Evolutionary conservation across 1,284 basidiomycete genomes (phyloP), one percentile per base, ranked within the genome.

Genomic region (Leccinum subfulvum): DNA sequence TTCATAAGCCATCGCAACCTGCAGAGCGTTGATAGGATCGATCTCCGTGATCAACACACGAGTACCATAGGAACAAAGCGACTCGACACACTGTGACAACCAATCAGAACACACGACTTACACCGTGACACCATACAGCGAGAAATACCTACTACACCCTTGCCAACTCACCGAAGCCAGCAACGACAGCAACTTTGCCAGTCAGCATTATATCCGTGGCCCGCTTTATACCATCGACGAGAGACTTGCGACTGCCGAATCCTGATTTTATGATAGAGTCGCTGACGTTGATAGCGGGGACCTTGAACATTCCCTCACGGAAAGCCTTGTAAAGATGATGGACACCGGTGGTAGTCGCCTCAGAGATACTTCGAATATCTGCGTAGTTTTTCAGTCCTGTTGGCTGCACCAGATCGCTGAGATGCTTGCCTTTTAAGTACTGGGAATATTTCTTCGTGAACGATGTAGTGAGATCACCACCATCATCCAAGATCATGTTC

Each of bases 241-340:
- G 92, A 58, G 97, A 99, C 82, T 99, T 97, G 75, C 97, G 94
- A 84, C 97, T 92, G 80, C 92, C 91, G 77, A 99, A 99, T 85
- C 99, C 99, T 77, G 95, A 98, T 84, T 99, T 99, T 73, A 97
- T 99, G 75, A 99, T 97, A 28, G 97, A 98, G 83, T 98, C 95
- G 79, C 97, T 97, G 78, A 99, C 97, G 80, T 99, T 99, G 87
- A 99, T 99, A 71, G 97, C 97, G 68, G 97, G 95, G 69, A 98
- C 84, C 86, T 97, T 98, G 76, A 99, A 88, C 77, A 87, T 94
- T 73, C 95, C 96, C 62, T 97, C 94, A 73, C 93, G 90, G 90
- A 95, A 92, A 70, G 92, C 88, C 83, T 95, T 95, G 92, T 99
- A 99, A 56, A 99, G 85, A 82, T 98, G 96, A 84, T 99, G 97